A percentile compares a stretch with the other conserved stretches of the same genome.
Conservation (phyloP, 169 alveolate species). For the Perkinsus chesapeaki region DNA sequence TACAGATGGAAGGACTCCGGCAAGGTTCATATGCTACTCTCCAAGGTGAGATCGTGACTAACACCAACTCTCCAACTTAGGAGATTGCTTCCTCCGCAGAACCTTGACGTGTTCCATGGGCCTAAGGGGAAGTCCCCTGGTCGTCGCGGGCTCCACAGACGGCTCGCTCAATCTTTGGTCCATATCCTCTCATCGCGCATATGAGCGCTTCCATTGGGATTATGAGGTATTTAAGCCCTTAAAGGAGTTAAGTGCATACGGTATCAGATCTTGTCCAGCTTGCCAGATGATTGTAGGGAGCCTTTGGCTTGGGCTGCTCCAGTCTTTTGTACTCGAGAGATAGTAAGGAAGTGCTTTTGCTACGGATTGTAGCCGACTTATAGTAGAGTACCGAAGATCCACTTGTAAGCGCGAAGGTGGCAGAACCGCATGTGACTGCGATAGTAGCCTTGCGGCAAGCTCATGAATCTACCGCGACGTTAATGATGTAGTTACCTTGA, state of each 20-base stretch:
- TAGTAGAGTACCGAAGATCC: background rate
- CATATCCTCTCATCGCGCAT: background rate
- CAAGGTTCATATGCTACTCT: background rate
- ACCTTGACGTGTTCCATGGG: background rate
- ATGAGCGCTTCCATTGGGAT: background rate
- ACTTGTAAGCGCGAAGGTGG: background rate
- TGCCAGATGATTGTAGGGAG: background rate
- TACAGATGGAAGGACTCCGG: background rate
- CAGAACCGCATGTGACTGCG: background rate
- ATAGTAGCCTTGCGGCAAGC: background rate
- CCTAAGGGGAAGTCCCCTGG: background rate
- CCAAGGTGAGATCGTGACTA: background rate
- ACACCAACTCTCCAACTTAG: background rate
- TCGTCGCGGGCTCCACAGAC: background rate
- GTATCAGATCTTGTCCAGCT: background rate
- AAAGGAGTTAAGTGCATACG: background rate
- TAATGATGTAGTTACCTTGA: background rate
- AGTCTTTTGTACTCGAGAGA: background rate
- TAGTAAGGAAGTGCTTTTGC: background rate
- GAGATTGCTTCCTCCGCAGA: background rate
- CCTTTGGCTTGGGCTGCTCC: background rate
- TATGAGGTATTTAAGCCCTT: background rate
- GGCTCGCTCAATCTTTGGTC: background rate
- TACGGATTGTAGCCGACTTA: background rate
- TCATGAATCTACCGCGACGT: background rate